phyloP scores from a whole-genome alignment of 129 eudicot species.

The Flaveria robusta region DNA sequence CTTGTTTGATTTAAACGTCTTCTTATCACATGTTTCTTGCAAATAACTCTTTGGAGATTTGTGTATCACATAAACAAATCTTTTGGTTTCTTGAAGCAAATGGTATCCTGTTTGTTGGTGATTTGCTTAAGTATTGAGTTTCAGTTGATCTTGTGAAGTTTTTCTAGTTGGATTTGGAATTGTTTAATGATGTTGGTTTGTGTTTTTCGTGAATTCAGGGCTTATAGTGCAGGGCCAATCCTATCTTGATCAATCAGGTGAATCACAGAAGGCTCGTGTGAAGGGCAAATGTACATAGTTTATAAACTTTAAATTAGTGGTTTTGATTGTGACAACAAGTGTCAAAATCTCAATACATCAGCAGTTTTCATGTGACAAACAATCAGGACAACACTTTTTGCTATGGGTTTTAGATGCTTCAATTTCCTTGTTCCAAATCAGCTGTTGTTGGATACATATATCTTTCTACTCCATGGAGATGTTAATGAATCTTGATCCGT shows the following conservation, averaged over 20 bases:
- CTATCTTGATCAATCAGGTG: constrained; percentile 15
- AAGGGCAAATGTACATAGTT: constrained; percentile 20
- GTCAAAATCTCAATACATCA: constrained; percentile 36
- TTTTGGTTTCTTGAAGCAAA: background rate
- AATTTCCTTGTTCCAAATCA: constrained; percentile 24
- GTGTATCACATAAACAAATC: background rate
- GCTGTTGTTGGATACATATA: constrained; percentile 23
- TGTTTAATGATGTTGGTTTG: constrained; percentile 11
- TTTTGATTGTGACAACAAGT: constrained; percentile 43
- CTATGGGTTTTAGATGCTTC: constrained; percentile 17
- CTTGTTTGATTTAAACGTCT: background rate
- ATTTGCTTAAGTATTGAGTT: background rate
- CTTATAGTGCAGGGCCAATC: background rate
- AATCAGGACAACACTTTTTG: constrained; percentile 5
- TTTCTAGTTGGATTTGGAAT: background rate
- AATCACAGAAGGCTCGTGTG: constrained; percentile 33
- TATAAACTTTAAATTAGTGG: constrained; percentile 35
- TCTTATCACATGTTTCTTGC: constrained; percentile 1
- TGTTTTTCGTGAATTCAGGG: constrained; percentile 44
- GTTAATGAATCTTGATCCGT: constrained; percentile 19
- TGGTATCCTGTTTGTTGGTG: background rate
- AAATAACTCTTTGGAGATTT: background rate
- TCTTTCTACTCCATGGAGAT: constrained; percentile 4
- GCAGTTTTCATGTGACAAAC: constrained; percentile 39
- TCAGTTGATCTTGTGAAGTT: background rate